Conservation (phyloP, 1,284 basidiomycete genomes). For the Phylloboletellus chloephorus region DNA sequence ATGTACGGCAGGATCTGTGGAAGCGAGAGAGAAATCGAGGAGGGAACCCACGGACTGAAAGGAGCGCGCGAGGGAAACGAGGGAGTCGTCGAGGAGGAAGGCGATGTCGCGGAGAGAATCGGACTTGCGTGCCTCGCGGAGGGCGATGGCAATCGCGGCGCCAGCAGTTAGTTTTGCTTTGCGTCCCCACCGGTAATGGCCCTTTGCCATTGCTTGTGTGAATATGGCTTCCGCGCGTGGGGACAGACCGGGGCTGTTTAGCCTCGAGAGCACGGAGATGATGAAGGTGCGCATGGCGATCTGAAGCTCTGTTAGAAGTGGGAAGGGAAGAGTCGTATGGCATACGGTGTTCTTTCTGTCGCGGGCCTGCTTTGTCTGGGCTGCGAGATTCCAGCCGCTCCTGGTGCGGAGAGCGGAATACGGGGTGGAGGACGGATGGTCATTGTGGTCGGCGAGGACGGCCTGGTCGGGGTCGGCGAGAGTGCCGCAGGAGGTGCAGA, state of each 20-base stretch:
- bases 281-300: constrained; percentile 58
- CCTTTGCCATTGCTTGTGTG: constrained; percentile 53
- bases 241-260: constrained; percentile 51
- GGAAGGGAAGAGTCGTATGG: constrained; percentile 11
- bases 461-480: constrained; percentile 55
- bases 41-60: constrained; percentile 49
- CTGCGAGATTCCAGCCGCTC: constrained; percentile 50
- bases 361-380: constrained; percentile 56
- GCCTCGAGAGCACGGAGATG: constrained; percentile 47
- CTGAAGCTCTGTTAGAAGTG: constrained; percentile 34
- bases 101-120: constrained; percentile 65
- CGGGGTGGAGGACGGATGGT: constrained; percentile 28
- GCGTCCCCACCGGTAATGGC: constrained; percentile 61
- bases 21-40: constrained; percentile 29
- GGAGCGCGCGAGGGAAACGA: constrained; percentile 48
- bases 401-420: constrained; percentile 34
- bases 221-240: constrained; percentile 61
- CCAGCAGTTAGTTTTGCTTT: constrained; percentile 62
- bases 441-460: constrained; percentile 47
- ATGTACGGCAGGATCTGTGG: constrained; percentile 37
- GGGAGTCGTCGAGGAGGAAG: constrained; percentile 52
- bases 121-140: constrained; percentile 61
- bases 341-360: constrained; percentile 55
- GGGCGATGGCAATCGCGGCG: constrained; percentile 58
- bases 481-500: constrained; percentile 64